A percentile compares a stretch with the other conserved stretches of the same genome.
phyloP scores from a whole-genome alignment of 176 grass and related monocot genomes.

The Panicum miliaceum region DNA sequence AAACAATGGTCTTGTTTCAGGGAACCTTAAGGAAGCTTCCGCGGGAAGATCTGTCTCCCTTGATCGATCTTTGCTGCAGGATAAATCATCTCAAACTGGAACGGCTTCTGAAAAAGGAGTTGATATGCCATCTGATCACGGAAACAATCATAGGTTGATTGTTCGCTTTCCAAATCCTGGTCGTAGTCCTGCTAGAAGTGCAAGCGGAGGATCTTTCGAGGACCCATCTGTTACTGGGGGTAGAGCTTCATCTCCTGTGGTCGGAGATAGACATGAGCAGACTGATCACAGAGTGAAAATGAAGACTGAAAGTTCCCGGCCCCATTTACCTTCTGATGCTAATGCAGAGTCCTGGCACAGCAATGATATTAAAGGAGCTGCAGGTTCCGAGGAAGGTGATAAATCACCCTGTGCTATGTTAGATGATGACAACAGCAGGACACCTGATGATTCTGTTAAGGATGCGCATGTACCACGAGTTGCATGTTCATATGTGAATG shows the following conservation, averaged over 20 bases:
- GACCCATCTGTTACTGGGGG: conserved; percentile 60
- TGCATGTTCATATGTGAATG: conserved; percentile 52
- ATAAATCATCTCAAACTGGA: conserved; percentile 67
- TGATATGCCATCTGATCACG: conserved; percentile 48
- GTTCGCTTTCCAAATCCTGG: conserved; percentile 74
- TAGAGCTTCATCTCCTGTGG: conserved; percentile 57
- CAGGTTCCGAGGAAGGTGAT: conserved; percentile 60
- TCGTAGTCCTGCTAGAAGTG: conserved; percentile 66
- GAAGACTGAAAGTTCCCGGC: conserved; percentile 47
- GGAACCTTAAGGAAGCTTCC: conserved; percentile 63
- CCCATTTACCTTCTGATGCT: conserved; percentile 52
- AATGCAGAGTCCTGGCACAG: conserved; percentile 62
- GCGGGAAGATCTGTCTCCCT: conserved; percentile 48
- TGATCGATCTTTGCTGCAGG: conserved; percentile 51
- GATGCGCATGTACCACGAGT: conserved; percentile 49
- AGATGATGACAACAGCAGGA: conserved; percentile 61
- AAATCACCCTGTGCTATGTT: conserved; percentile 55
- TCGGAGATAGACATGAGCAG: conserved; percentile 69
- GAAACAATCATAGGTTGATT: conserved; percentile 69
- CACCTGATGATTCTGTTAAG: conserved; percentile 49
- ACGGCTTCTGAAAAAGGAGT: conserved; percentile 61
- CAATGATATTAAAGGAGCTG: conserved; percentile 66
- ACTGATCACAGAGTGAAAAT: conserved; percentile 66
- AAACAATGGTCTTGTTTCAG: conserved; percentile 60
- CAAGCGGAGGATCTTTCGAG: conserved; percentile 61